A percentile compares a stretch with the other conserved stretches of the same genome.
Evolutionary conservation across 2,329 filamentous ascomycete genomes (phyloP).

Genomic region (Colletotrichum navitas): DNA sequence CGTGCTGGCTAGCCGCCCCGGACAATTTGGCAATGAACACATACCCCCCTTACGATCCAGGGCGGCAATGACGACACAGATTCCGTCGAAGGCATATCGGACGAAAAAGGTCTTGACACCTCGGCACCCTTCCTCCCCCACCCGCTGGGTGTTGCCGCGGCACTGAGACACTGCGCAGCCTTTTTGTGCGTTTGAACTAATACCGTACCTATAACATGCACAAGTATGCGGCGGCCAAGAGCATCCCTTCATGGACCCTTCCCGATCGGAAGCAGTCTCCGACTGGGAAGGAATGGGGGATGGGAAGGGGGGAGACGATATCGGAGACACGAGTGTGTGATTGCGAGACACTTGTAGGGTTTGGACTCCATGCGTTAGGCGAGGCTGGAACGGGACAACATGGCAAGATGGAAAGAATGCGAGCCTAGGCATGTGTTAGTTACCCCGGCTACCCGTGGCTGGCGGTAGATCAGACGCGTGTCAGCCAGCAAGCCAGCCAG

Average conservation of each 20-base stretch:
- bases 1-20: not conserved
- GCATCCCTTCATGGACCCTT: not conserved
- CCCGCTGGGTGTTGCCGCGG: not conserved
- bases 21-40: not conserved
- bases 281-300: slow-evolving; percentile 1
- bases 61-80: not conserved
- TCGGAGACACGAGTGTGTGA: slow-evolving; percentile 32
- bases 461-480: not conserved
- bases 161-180: not conserved
- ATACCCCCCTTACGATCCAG: not conserved
- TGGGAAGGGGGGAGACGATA: slow-evolving; percentile 12
- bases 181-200: not conserved
- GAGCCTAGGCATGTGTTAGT: not conserved
- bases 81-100: slow-evolving; percentile 16
- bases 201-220: not conserved
- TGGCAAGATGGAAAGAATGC: slow-evolving; percentile 15
- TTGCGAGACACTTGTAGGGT: slow-evolving; percentile 33
- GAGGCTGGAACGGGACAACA: slow-evolving; percentile 40
- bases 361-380: slow-evolving; percentile 38
- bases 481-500: not conserved
- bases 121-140: not conserved
- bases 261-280: slow-evolving; percentile 23
- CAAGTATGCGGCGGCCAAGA: not conserved
- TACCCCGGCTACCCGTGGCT: not conserved
- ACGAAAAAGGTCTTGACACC: slow-evolving; percentile 7